Percentiles rank a stretch among this genome's conserved stretches.
Conservation (phyloP, 495 filamentous ascomycete genomes). For the Hypoxylon lenormandii region DNA sequence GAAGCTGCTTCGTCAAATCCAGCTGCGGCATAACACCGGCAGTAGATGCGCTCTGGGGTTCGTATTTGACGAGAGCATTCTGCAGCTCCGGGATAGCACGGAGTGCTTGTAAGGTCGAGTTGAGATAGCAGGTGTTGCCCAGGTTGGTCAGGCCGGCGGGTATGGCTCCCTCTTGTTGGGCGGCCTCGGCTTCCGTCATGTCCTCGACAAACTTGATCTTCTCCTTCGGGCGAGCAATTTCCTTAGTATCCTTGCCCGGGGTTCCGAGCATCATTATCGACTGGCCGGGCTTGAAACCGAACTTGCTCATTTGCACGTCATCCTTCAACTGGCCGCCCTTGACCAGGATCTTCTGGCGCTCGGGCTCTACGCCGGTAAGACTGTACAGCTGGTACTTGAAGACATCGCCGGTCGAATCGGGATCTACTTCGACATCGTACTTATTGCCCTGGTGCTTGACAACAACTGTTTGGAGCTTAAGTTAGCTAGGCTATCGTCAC, state of each 20-base stretch:
- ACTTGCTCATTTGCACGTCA: slow-evolving; percentile 84
- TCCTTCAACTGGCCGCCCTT: slow-evolving; percentile 96
- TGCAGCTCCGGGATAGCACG: slow-evolving; percentile 92
- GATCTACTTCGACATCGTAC: slow-evolving; percentile 91
- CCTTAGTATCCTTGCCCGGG: slow-evolving; percentile 70
- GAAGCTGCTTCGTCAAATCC: slow-evolving; percentile 83
- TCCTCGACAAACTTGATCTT: slow-evolving; percentile 90
- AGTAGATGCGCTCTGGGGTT: slow-evolving; percentile 49
- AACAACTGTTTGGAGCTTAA: slow-evolving; percentile 71
- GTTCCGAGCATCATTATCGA: slow-evolving; percentile 98
- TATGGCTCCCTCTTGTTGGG: slow-evolving; percentile 81
- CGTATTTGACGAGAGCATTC: slow-evolving; percentile 78
- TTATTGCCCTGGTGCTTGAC: slow-evolving; percentile 96
- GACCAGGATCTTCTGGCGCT: slow-evolving; percentile 92
- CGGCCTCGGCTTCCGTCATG: slow-evolving; percentile 95
- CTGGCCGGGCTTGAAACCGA: slow-evolving; percentile 86
- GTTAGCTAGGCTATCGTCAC: slow-evolving; percentile 17
- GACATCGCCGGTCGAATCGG: slow-evolving; percentile 83
- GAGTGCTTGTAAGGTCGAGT: slow-evolving; percentile 91
- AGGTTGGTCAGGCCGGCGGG: slow-evolving; percentile 92
- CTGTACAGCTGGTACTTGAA: slow-evolving; percentile 97
- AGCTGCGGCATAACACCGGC: slow-evolving; percentile 55
- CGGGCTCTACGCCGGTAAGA: slow-evolving; percentile 93
- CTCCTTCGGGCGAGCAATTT: slow-evolving; percentile 77
- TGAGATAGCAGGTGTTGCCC: slow-evolving; percentile 98